A percentile compares a stretch with the other conserved stretches of the same genome.
phyloP scores from a whole-genome alignment of 163 green algal genomes.

The Coccomyxa subellipsoidea region DNA sequence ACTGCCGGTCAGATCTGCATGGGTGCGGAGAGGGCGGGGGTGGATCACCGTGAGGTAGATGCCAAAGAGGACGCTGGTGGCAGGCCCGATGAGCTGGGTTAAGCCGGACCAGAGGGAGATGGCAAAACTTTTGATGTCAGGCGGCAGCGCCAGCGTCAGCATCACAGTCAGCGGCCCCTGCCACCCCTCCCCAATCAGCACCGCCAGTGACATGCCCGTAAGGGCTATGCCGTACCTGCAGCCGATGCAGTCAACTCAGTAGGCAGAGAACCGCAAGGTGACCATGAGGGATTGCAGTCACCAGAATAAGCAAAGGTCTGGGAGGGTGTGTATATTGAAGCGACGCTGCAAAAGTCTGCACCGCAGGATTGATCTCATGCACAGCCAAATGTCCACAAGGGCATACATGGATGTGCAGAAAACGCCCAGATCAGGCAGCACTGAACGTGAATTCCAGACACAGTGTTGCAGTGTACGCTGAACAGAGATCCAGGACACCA shows the following conservation, averaged over 20 bases:
- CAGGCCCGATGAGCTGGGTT: not conserved
- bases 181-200: not conserved
- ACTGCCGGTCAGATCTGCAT: not conserved
- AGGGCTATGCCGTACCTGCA: slow-evolving; percentile 4
- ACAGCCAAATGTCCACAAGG: too few relatives aligned
- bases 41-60: slow-evolving; percentile 7
- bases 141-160: not conserved
- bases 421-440: too few relatives aligned
- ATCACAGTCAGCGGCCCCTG: not conserved
- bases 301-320: too few relatives aligned
- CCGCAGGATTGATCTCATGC: too few relatives aligned
- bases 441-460: too few relatives aligned
- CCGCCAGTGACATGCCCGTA: not conserved
- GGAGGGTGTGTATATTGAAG: too few relatives aligned
- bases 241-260: not conserved
- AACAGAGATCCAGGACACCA: too few relatives aligned
- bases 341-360: too few relatives aligned
- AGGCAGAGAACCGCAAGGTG: too few relatives aligned
- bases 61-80: not conserved
- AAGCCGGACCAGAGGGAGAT: not conserved
- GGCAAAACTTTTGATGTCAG: not conserved
- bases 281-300: too few relatives aligned
- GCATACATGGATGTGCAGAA: too few relatives aligned
- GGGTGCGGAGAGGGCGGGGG: not conserved
- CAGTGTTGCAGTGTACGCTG: too few relatives aligned